Conservation (phyloP, 768 basidiomycete genomes). For the Rhodotorula graminis region DNA sequence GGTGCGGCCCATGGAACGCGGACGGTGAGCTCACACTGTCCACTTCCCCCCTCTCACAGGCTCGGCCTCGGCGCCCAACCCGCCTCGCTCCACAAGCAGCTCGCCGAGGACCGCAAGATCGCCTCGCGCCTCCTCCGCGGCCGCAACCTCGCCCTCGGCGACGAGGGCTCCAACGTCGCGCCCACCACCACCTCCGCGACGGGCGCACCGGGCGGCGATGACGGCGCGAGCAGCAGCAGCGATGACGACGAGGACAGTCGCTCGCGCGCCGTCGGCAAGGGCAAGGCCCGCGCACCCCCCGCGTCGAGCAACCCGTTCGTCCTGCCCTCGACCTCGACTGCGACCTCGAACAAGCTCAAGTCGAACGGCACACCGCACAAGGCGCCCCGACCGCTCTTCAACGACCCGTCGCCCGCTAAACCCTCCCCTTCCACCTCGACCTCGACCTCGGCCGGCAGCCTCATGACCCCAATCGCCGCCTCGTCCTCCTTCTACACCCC, state of each 20-base stretch:
- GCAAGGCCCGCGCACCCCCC: conserved; percentile 3
- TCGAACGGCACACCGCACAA: background rate
- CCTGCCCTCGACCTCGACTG: background rate
- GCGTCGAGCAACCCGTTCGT: conserved; percentile 18
- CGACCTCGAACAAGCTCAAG: background rate
- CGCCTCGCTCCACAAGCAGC: conserved; percentile 14
- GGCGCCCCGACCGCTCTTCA: conserved; percentile 2
- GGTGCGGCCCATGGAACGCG: background rate
- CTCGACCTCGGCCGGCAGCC: background rate
- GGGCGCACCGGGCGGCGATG: background rate
- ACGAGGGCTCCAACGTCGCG: conserved; percentile 9
- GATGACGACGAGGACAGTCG: conserved; percentile 35
- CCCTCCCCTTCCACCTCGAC: conserved; percentile 6
- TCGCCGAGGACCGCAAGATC: conserved; percentile 30
- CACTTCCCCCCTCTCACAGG: background rate
- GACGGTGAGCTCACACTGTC: background rate
- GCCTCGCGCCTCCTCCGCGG: conserved; percentile 8
- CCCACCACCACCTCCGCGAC: no score
- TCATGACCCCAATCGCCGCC: background rate
- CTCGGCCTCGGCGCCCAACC: conserved; percentile 32
- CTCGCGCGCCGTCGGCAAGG: conserved; percentile 14
- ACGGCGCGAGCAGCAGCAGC: background rate
- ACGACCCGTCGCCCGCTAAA: conserved; percentile 19
- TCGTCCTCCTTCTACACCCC: background rate
- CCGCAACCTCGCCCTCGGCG: background rate